A percentile compares a stretch with the other conserved stretches of the same genome.
Conservation (phyloP, 768 basidiomycete genomes). For the Pilatotrama ljubarskyi region DNA sequence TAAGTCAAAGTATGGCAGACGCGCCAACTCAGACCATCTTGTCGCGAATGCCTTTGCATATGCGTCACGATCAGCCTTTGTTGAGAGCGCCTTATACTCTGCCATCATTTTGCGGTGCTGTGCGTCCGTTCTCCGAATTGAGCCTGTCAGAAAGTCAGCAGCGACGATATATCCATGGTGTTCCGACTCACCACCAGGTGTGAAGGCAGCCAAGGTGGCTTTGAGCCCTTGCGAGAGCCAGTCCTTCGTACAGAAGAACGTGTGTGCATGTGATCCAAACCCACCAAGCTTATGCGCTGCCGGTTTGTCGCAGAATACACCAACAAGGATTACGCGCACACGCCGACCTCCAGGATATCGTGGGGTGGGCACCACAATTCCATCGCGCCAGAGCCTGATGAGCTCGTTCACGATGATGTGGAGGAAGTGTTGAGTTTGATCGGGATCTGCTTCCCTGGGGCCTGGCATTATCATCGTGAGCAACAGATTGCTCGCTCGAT, state of each 20-base stretch:
- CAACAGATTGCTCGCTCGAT: constrained; percentile 1
- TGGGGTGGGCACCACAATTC: background rate
- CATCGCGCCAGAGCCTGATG: constrained; percentile 5
- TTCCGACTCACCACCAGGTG: constrained; percentile 23
- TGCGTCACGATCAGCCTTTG: background rate
- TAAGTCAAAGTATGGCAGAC: background rate
- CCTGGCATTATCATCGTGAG: constrained; percentile 14
- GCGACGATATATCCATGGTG: too few species aligned
- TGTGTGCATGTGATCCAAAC: constrained; percentile 34
- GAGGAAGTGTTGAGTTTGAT: constrained; percentile 3
- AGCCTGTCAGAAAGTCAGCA: too few species aligned
- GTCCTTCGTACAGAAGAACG: constrained; percentile 37
- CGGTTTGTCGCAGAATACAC: constrained; percentile 40
- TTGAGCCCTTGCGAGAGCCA: constrained; percentile 35
- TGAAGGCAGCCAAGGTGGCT: constrained; percentile 24
- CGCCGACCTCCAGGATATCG: constrained; percentile 28
- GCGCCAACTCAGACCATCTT: background rate
- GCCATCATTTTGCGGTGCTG: too few species aligned
- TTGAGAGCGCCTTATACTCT: background rate
- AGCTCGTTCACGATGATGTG: constrained; percentile 8
- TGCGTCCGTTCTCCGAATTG: background rate
- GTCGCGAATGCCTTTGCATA: background rate
- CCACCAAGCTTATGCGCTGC: constrained; percentile 38
- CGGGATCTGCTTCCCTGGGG: constrained; percentile 12
- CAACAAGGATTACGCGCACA: constrained; percentile 35